Evolutionary conservation across 139 green algal species (phyloP), one percentile per base, ranked within the genome.

Genomic region (Raphidocelis subcapitata): DNA sequence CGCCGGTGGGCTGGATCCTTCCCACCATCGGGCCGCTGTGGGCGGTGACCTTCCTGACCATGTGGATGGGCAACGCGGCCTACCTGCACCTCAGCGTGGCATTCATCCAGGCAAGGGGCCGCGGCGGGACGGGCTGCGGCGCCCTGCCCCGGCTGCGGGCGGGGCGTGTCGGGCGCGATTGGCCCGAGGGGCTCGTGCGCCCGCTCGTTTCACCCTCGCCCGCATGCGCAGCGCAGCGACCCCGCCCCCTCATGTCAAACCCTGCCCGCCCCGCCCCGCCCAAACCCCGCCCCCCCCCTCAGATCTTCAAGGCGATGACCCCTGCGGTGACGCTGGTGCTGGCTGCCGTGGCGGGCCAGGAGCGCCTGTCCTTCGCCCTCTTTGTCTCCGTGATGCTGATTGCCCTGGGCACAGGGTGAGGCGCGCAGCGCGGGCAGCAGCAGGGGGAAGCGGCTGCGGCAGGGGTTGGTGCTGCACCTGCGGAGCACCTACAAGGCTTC

Each of bases 311-410:
- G 73, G 82, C 86, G 2, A 74, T 91, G 61, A 88, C 84, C 16
- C 89, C 89, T 29, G 89, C 86, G 2, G 63, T 91, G 12, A 94
- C 89, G 15, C 71, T 94, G 66, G 37, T 87, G 61, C 61, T 94
- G 47, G 79, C 76, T 33, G 44, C 77, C 10, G 47, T 67, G 3
- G 68, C 74, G 18, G 79, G 85, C 2, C 54, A 91, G 67, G 88
- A 94, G 75, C 61, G 65, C 3, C 23, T 82, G 4, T 63, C 72
- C 0, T 32, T 28, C 24, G 47, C 37, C 2, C 62, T 93, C 59
- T 23, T 78, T 16, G 5, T 63, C 18, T 74, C 79, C 10, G 71
- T 93, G 24, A 15, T 59, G 26, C 74, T 92, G 23, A 91, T 94
- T 24, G 73, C 81, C 0, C 54, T 69, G 1, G 89, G 89, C 37